A percentile compares a stretch with the other conserved stretches of the same genome.
phyloP scores from a whole-genome alignment of 2,329 filamentous ascomycete genomes.

The Cercospora berteroae region DNA sequence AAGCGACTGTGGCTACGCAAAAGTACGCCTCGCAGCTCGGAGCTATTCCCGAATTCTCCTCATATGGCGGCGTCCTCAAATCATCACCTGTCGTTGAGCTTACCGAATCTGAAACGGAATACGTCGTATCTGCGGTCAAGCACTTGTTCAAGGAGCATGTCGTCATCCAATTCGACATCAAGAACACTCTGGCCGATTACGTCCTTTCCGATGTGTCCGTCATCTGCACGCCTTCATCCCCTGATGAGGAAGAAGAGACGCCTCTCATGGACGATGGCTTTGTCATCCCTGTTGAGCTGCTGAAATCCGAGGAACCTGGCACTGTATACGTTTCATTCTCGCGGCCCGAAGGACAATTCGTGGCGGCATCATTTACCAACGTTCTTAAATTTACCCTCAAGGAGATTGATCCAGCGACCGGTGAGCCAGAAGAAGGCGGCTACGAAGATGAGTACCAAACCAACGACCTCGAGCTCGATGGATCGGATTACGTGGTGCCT shows the following conservation, averaged over 20 bases:
- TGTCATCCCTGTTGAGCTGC: slow-evolving; percentile 81
- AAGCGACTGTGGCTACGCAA: slow-evolving; percentile 76
- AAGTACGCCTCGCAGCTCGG: slow-evolving; percentile 86
- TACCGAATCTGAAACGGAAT: slow-evolving; percentile 96
- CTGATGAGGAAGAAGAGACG: slow-evolving; percentile 83
- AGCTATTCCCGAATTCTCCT: slow-evolving; percentile 84
- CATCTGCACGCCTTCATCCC: slow-evolving; percentile 73
- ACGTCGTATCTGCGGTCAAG: slow-evolving; percentile 90
- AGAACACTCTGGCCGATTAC: slow-evolving; percentile 91
- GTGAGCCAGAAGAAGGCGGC: slow-evolving; percentile 83
- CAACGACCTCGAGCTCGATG: slow-evolving; percentile 84
- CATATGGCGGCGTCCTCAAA: slow-evolving; percentile 88
- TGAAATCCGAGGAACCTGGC: slow-evolving; percentile 81
- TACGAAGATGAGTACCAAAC: slow-evolving; percentile 99
- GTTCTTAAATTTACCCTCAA: slow-evolving; percentile 95
- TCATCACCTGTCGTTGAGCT: slow-evolving; percentile 83
- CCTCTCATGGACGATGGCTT: slow-evolving; percentile 75
- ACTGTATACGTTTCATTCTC: slow-evolving; percentile 95
- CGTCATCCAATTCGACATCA: slow-evolving; percentile 94
- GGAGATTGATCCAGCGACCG: slow-evolving; percentile 93
- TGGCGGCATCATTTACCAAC: slow-evolving; percentile 82
- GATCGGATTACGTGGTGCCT: slow-evolving; percentile 90
- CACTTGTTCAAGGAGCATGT: slow-evolving; percentile 97
- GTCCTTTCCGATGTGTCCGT: slow-evolving; percentile 87
- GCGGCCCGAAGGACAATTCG: slow-evolving; percentile 73